Evolutionary conservation across 768 basidiomycete species (phyloP), one percentile per base, ranked within the genome.

Genomic region (Serendipita vermifera): DNA sequence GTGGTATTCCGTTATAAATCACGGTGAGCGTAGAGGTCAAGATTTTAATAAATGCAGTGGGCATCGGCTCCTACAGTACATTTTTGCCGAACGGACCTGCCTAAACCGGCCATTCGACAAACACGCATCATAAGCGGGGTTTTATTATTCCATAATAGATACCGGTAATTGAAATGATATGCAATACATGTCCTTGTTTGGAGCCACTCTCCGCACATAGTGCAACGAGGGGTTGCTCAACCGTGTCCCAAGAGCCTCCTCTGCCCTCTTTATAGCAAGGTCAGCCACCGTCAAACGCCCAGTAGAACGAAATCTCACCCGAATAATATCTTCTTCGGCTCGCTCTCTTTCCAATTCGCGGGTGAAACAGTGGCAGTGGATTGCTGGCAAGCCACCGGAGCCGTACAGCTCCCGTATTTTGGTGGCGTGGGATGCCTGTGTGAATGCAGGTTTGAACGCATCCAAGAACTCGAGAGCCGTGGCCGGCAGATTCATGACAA

Each of bases 401-500:
- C 65, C 65, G 61, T 70, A 72, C 60, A 75, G 69, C 3, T 72
- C 71, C 66, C 78, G 77, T 54, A 79, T 72, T 61, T 72, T 71
- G 62, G 71, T 69, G 56, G 75, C 62, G 38, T 64, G 73, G 64
- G 62, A 68, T 22, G 72, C 62, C 3, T 72, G 65, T 3, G 69
- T 65, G 46, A 88, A 74, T 58, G 86, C 75, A 1, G 90, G 91
- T 3, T 79, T 77, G 72, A 89, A 96, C 1, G 88, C 87, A 64
- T 87, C 86, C 54, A 99, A 74, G 70, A 98, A 97, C 33, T 78
- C 74, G 55, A 97, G 80, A 0, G 93, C 96, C 24, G 85, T 83
- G 62, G 89, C 91, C 2, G 96, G 96, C 17, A 99, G 75, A 68
- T 99, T 99, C 92, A 99, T 94, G n/a, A 96, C 85, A 64, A 89